Evolutionary conservation across 805 yeast species (phyloP), one percentile per base, ranked within the genome.

Genomic region (Kazachstania martiniae): DNA sequence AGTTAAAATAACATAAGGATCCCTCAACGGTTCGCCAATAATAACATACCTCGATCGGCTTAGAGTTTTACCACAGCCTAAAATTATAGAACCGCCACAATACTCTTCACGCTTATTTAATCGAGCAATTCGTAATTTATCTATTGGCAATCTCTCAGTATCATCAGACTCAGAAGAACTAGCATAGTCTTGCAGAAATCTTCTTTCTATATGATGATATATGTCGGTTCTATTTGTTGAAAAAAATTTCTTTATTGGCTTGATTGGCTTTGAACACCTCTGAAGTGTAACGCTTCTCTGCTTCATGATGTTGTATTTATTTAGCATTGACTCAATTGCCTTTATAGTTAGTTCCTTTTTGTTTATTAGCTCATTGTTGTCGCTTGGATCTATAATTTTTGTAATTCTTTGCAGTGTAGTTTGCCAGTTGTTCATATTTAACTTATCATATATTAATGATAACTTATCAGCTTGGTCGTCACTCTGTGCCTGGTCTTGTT

Each of bases 401-500:
- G 84, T 72, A 15, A 77, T 59, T 8, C 53, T 52, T 3, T 66
- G 63, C 23, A 76, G 49, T 27, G 62, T 59, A 15, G 54, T 44
- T 8, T 48, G 43, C 80, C 83, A 74, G 40, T 63, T 67, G 35
- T 70, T 53, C 35, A 59, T 51, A 18, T 57, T 48, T 31, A 73
- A 57, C 40, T 65, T 67, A 9, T 67, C 66, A 19, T 60, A 52
- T 22, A 73, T 62, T 14, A 47, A 31, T 8, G 37, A 33, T 21
- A 66, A 42, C 19, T 64, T 66, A 33, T 77, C 84, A 19, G 73
- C 70, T 44, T 79, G 89, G 7, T 60, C 51, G 29, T 67, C 57
- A 27, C 74, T 60, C 34, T 68, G 64, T 1, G 35, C 27, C 6
- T 43, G 21, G 30, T 64, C 68, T 17, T 70, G 59, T 41, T 80